Evolutionary conservation across 352 stramenopile genomes (phyloP).

Genomic region (Plasmopara viticola): DNA sequence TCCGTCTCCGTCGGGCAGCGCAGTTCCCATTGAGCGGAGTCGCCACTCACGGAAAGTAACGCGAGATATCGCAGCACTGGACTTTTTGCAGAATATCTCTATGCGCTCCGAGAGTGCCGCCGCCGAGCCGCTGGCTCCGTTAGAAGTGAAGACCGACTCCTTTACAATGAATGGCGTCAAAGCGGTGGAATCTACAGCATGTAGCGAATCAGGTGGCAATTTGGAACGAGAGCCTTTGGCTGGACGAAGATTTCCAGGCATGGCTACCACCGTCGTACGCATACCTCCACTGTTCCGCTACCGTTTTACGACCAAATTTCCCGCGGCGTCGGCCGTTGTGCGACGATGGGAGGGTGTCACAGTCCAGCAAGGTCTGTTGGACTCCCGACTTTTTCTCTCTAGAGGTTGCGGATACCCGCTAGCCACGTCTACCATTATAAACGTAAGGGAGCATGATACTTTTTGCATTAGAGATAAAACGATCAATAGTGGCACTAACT

Average conservation of each 20-base stretch:
- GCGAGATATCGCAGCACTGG: conserved; percentile 80
- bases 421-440: conserved; percentile 71
- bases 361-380: conserved; percentile 57
- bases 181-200: background rate
- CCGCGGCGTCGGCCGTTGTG: conserved; percentile 66
- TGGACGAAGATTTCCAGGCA: conserved; percentile 57
- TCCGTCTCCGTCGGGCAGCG: conserved; percentile 30
- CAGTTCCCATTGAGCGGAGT: conserved; percentile 38
- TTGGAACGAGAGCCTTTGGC: conserved; percentile 48
- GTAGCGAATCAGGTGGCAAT: background rate
- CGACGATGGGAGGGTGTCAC: conserved; percentile 66
- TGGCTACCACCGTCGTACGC: conserved; percentile 57
- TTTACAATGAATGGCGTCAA: conserved; percentile 5
- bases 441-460: conserved; percentile 25
- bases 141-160: conserved; percentile 5
- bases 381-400: conserved; percentile 77
- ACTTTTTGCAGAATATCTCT: conserved; percentile 85
- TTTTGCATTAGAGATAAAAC: background rate
- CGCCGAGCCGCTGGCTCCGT: conserved; percentile 4
- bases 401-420: conserved; percentile 79
- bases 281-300: conserved; percentile 66
- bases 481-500: no score
- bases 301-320: conserved; percentile 73
- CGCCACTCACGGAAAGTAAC: conserved; percentile 70
- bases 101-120: conserved; percentile 58